phyloP scores from a whole-genome alignment of 371 early-diverging fungal species.

The Rhizopus delemar region DNA sequence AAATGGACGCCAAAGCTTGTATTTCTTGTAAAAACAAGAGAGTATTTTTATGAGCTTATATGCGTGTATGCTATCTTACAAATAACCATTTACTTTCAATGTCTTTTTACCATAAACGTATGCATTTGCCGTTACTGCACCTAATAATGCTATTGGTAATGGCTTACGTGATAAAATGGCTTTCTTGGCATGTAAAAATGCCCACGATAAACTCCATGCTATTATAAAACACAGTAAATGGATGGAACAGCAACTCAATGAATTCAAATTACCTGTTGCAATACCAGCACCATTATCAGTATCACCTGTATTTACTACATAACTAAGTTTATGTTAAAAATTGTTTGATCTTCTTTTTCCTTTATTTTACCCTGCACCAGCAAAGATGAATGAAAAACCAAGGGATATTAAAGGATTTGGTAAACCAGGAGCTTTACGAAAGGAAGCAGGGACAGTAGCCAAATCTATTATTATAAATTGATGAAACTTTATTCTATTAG shows the following conservation, averaged over 20 bases:
- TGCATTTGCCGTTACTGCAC: conserved; percentile 33
- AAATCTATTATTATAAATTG: conserved; percentile 23
- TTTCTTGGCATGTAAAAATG: conserved; percentile 41
- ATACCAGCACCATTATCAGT: conserved; percentile 54
- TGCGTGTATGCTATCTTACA: conserved; percentile 8
- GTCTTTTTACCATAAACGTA: conserved; percentile 50
- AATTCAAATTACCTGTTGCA: conserved; percentile 42
- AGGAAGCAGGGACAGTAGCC: conserved; percentile 38
- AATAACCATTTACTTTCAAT: conserved; percentile 46
- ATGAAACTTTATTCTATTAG: no score
- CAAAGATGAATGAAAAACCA: conserved; percentile 47
- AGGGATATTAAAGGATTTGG: conserved; percentile 44
- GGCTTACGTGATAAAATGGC: conserved; percentile 38
- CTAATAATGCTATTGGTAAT: conserved; percentile 37
- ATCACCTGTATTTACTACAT: conserved; percentile 48
- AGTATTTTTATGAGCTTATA: conserved; percentile 7
- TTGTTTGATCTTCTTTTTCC: neutral
- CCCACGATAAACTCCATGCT: conserved; percentile 56
- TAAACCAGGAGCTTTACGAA: conserved; percentile 39
- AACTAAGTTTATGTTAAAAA: conserved; percentile 18
- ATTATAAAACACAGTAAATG: neutral
- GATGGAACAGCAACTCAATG: neutral
- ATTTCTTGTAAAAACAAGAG: no score
- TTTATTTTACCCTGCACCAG: conserved; percentile 45
- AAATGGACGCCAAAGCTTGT: no score